These are phyloP conservation scores for Pontederia crassipes DNA, from an alignment of 176 grass and related monocot species.

Conservation along the genomic window DNA sequence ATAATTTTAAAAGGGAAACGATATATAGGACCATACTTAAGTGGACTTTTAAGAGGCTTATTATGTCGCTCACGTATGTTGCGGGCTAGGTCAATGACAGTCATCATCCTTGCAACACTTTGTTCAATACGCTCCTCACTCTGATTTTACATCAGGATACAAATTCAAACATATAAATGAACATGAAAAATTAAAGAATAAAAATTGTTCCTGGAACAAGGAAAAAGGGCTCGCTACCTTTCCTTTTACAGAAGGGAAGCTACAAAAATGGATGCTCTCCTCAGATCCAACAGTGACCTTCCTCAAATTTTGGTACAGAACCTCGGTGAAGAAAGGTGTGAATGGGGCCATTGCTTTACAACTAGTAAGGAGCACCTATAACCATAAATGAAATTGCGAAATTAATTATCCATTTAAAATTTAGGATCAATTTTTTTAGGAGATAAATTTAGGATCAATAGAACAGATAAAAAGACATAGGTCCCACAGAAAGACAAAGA, in stretches of 20 bases:
- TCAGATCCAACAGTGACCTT: slow-evolving; percentile 59
- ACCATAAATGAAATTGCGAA: slow-evolving; percentile 16
- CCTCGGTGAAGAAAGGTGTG: slow-evolving; percentile 97
- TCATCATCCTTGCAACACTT: slow-evolving; percentile 97
- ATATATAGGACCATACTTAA: slow-evolving; percentile 52
- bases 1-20: not conserved
- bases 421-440: slow-evolving; percentile 16
- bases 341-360: slow-evolving; percentile 93
- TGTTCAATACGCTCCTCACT: slow-evolving; percentile 95
- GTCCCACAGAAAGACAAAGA: not conserved
- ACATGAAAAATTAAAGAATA: slow-evolving; percentile 6
- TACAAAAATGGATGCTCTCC: slow-evolving; percentile 92
- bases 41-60: slow-evolving; percentile 93
- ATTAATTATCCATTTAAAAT: slow-evolving; percentile 6
- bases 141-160: slow-evolving; percentile 29
- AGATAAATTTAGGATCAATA: slow-evolving; percentile 17
- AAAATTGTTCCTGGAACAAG: slow-evolving; percentile 1
- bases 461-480: not conserved
- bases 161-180: slow-evolving; percentile 12
- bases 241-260: slow-evolving; percentile 74
- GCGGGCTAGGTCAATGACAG: slow-evolving; percentile 92
- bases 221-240: slow-evolving; percentile 36
- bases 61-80: slow-evolving; percentile 87
- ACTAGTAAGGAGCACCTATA: slow-evolving; percentile 82
- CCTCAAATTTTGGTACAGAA: slow-evolving; percentile 91